These are phyloP conservation scores for Epicoccum nigrum DNA, from an alignment of 2,329 filamentous ascomycete genomes.

Conservation along the genomic window DNA sequence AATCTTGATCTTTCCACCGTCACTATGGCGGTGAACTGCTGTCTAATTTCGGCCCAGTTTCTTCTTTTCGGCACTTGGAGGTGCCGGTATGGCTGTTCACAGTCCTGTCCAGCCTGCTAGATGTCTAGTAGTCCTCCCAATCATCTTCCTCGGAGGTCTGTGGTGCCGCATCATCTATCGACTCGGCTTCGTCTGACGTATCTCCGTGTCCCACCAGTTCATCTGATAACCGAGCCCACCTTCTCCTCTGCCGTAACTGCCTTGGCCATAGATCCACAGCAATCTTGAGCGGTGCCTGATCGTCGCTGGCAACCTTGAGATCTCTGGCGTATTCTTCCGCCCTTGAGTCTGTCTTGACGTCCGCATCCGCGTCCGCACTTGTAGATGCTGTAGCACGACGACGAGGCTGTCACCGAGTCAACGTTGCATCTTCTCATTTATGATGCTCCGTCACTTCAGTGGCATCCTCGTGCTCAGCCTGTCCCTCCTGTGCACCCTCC, in stretches of 20 bases:
- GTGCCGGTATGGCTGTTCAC: too few relatives aligned
- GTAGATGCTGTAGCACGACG: background rate
- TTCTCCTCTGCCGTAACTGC: background rate
- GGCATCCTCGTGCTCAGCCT: constrained; percentile 31
- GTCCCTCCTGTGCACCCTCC: constrained; percentile 29
- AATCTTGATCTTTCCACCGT: background rate
- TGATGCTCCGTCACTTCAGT: constrained; percentile 30
- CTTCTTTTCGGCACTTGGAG: too few relatives aligned
- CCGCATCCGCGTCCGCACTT: background rate
- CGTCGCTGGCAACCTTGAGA: background rate
- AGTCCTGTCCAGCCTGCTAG: too few relatives aligned
- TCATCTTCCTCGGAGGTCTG: background rate
- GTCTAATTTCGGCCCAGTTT: background rate
- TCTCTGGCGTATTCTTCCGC: background rate
- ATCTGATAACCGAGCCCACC: background rate
- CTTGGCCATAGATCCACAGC: background rate
- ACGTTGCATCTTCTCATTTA: constrained; percentile 16
- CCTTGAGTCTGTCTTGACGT: background rate
- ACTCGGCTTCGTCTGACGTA: background rate
- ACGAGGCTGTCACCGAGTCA: background rate
- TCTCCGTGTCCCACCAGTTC: background rate
- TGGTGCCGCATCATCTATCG: background rate
- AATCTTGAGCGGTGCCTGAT: too few relatives aligned
- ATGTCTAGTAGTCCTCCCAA: background rate
- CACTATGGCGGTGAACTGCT: background rate